A percentile compares a stretch with the other conserved stretches of the same genome.
Conservation (phyloP, 768 basidiomycete species). For the Collybiopsis luxurians region DNA sequence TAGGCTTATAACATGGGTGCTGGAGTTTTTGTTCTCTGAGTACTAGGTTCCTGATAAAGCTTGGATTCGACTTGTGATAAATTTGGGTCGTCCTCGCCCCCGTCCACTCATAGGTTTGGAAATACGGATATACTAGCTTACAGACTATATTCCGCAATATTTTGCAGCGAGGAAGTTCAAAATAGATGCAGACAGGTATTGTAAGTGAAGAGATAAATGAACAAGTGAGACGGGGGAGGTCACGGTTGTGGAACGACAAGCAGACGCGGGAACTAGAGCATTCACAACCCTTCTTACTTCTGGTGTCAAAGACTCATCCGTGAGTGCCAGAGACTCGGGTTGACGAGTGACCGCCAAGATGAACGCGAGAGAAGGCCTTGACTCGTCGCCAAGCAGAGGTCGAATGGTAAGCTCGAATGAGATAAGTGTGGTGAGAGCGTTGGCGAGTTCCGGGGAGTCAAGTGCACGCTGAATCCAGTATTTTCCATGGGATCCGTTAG, state of each 20-base stretch:
- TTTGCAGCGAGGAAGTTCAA: not conserved
- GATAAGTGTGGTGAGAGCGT: not conserved
- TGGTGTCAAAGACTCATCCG: not conserved
- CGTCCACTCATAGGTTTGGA: too few relatives aligned
- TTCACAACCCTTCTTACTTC: not conserved
- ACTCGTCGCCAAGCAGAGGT: not conserved
- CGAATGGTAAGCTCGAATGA: not conserved
- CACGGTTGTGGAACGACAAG: too few relatives aligned
- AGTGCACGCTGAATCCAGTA: slow-evolving; percentile 39
- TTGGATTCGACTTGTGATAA: too few relatives aligned
- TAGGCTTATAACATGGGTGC: too few relatives aligned
- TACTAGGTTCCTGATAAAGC: too few relatives aligned
- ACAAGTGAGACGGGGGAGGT: not conserved
- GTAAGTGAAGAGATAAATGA: not conserved
- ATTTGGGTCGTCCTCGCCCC: too few relatives aligned
- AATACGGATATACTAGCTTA: too few relatives aligned
- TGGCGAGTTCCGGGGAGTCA: too few relatives aligned
- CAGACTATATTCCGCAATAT: too few relatives aligned
- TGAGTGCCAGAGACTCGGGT: not conserved
- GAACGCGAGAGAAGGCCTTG: not conserved
- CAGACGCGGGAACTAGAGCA: not conserved
- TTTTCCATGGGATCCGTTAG: slow-evolving; percentile 23
- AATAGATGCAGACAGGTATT: not conserved
- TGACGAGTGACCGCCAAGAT: not conserved
- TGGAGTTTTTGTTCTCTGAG: too few relatives aligned